Base-by-base conservation (phyloP, 2,329 filamentous ascomycete genomes). In the Mollisia scopiformis region DNA sequence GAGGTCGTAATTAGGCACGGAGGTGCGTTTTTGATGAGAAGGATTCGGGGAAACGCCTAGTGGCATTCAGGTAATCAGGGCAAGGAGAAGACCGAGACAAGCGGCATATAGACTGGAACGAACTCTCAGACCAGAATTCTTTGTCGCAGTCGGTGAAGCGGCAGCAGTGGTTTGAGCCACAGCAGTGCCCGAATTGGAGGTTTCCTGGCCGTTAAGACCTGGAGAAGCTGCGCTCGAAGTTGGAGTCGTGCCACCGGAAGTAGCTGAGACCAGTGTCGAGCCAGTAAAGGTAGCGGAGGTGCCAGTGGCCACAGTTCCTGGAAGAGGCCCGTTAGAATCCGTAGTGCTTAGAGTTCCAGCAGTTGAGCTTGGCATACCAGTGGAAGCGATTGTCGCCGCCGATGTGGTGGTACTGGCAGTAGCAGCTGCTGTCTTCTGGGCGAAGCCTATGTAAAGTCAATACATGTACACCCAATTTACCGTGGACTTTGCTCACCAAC, bases 401-500 rank as follows among this genome's bases (percentile, higher is more conserved):
- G 64, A 55, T 19, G 56, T 3, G 19, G 62, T 54, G 46, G 62
- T 57, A 19, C 57, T 57, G n/a, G 47, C 37, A 25, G 67, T 37
- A 57, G 57, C 43, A 8, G 52, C 52, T 35, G 52, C 59, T 23
- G 28, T 2, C n/a, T 63, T 64, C 47, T 58, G 49, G 13, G 64
- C 69, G 41, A 71, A 63, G 5, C 69, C 69, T 71, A 30, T 16
- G 19, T 6, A 50, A 59, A 66, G 62, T 50, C 35, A n/a, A 43
- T 21, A 16, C 39, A 39, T 8, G 7, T 19, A 13, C 30, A 28
- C n/a, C n/a, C 11, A 28, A 39, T 50, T 16, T 3, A 43, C 3
- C 5, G 6, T 6, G 28, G 23, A 47, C n/a, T 25, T 4, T 51
- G 73, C 80, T 72, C 73, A 84, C 88, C 90, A 65, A 93, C 85